Conservation (phyloP, 2,329 filamentous ascomycete genomes). For the Diplodia seriata region DNA sequence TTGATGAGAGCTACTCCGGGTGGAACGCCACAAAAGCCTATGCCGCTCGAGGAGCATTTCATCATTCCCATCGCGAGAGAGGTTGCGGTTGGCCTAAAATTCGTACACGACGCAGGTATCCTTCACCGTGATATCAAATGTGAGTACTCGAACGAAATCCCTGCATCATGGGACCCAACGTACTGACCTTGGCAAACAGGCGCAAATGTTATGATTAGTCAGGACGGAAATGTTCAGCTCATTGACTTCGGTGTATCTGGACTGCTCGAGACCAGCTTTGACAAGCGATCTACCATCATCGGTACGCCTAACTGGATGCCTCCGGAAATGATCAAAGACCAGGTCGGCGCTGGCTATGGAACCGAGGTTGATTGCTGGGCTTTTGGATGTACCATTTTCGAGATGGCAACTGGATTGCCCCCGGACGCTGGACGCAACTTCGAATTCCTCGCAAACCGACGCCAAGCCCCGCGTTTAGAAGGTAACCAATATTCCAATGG, state of each 20-base stretch:
- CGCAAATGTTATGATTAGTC: constrained; percentile 80
- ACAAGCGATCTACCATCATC: constrained; percentile 81
- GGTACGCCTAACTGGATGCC: constrained; percentile 90
- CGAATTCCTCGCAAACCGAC: constrained; percentile 65
- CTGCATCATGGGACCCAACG: not conserved
- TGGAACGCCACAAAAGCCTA: constrained; percentile 45
- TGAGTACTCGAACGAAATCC: constrained; percentile 38
- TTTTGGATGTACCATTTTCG: constrained; percentile 79
- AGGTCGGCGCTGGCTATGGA: constrained; percentile 51
- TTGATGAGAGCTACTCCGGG: constrained; percentile 53
- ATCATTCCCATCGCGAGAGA: constrained; percentile 70
- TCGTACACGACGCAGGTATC: constrained; percentile 69
- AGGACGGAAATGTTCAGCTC: constrained; percentile 77
- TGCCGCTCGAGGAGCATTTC: constrained; percentile 63
- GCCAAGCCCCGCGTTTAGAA: constrained; percentile 69
- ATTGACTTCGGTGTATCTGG: constrained; percentile 87
- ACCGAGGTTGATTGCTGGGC: constrained; percentile 77
- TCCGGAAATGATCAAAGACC: constrained; percentile 68
- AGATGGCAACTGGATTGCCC: constrained; percentile 79
- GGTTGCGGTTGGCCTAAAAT: constrained; percentile 66
- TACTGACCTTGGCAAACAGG: constrained; percentile 45
- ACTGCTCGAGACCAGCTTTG: constrained; percentile 74
- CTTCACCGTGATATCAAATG: constrained; percentile 71
- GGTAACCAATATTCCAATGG: constrained; percentile 73
- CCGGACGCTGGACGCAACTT: constrained; percentile 54